Evolutionary conservation across 108 stramenopile genomes (phyloP), one percentile per base, ranked within the genome.

Genomic region (Hondaea fermentalgiana): DNA sequence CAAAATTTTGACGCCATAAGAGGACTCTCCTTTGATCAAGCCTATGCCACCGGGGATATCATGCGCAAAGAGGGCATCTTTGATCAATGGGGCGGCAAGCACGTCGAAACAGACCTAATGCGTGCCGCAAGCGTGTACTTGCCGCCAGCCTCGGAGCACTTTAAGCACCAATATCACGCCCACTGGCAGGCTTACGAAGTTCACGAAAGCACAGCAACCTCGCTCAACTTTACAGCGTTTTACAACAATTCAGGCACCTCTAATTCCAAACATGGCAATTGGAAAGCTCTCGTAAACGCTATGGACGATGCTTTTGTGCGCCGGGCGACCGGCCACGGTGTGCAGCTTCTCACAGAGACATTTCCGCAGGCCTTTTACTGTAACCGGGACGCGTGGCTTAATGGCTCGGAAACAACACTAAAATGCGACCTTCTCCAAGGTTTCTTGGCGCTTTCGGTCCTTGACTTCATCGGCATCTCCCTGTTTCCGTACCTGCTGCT

Each of bases 141-240:
- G 45, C 6, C n/a, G n/a, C 23, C 19, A 6, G 45, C 45, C 12
- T 83, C 51, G 23, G 16, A 83, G 4, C 49, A 83, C 51, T 53
- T 53, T 53, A 45, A 12, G 45, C 45, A 53, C 49, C 45, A 53
- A 47, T 83, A 53, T 23, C 51, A 53, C 76, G 76, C 76, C 16
- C 76, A 83, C 51, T 83, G 76, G 76, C 76, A 83, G 51, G 76
- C 19, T 17, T 83, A 83, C 51, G 76, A 83, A 23, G 25, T 83
- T 2, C 23, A 83, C 51, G 76, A 83, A 16, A 83, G 45, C 28
- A 25, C 45, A 2, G 6, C 23, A 55, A 19, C 45, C 10, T 10
- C 25, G 12, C 17, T 53, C 6, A 83, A 83, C 28, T 83, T 21
- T 3, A 83, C 76, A 16, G 76, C 76, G n/a, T 83, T 53, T 28